phyloP scores from a whole-genome alignment of 768 basidiomycete species.

The Leccinum subgranulosum region DNA sequence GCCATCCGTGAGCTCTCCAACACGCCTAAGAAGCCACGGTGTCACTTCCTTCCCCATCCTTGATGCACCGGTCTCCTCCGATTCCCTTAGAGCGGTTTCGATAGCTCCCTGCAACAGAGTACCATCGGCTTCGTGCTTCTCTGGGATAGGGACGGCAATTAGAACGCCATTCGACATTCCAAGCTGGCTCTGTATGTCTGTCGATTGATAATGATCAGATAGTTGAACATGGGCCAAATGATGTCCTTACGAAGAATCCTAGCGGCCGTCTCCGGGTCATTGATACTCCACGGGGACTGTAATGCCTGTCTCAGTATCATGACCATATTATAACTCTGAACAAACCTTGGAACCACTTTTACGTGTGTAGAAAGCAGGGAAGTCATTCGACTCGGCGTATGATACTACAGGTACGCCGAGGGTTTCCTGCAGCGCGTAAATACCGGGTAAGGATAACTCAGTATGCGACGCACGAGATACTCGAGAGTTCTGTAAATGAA shows the following conservation, averaged over 20 bases:
- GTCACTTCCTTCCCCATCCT: constrained; percentile 87
- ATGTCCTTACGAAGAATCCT: constrained; percentile 62
- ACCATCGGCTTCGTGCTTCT: constrained; percentile 65
- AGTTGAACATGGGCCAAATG: background rate
- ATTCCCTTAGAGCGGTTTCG: constrained; percentile 81
- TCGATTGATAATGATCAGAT: background rate
- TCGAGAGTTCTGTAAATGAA: constrained; percentile 62
- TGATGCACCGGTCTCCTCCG: constrained; percentile 75
- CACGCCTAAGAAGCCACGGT: constrained; percentile 87
- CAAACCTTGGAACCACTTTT: constrained; percentile 71
- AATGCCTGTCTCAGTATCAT: background rate
- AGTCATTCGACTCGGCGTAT: constrained; percentile 71
- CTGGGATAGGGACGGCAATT: constrained; percentile 89
- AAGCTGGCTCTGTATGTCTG: constrained; percentile 70
- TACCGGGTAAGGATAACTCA: background rate
- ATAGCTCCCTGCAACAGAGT: constrained; percentile 70
- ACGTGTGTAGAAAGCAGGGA: constrained; percentile 93
- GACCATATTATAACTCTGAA: background rate
- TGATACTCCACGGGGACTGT: constrained; percentile 78
- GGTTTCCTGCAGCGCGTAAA: constrained; percentile 64
- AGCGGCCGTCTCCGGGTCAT: constrained; percentile 65
- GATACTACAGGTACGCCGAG: constrained; percentile 89
- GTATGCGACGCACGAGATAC: constrained; percentile 53
- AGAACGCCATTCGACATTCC: constrained; percentile 74
- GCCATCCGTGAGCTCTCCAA: constrained; percentile 77